Base-by-base conservation (phyloP, 1,139 yeast genomes). In the Debaryomyces fabryi region DNA sequence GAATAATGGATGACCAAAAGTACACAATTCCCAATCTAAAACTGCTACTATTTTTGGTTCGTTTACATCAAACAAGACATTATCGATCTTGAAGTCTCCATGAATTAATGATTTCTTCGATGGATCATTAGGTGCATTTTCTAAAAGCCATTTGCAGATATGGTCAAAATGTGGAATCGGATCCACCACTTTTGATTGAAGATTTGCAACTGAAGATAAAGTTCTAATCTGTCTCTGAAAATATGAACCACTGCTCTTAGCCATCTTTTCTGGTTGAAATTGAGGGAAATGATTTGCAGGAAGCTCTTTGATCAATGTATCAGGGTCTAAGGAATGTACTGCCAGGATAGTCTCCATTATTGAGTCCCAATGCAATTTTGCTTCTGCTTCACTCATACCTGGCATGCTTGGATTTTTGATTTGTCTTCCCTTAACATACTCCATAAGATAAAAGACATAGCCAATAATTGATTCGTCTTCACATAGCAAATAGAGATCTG, bases 71-170 rank as follows among this genome's bases (percentile, higher is more conserved):
- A 80, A 83, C 8, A 84, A 68, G 32, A 84, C 59, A 57, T 84
- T 84, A 60, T 84, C 89, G 41, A 84, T 81, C 58, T 84, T 84
- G 68, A 80, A 84, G 62, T 84, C 89, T 1, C 89, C 89, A 56
- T 84, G 89, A 38, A 83, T 82, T 54, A 84, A 72, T 1, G 79
- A 65, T 43, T 74, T 68, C 7, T 71, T 64, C 2, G 67, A 58
- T 0, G 83, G 79, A 52, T 85, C 88, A 10, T 60, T 56, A 16
- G 87, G 83, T 0, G 78, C 71, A 18, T 67, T 62, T 13, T 56
- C 46, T 23, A 68, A 53, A 45, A 82, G 63, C 78, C 81, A 83
- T 3, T 59, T 50, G 13, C 78, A 67, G 7, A 81, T 69, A 3
- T 65, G 60, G 2, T 71, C 72, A 50, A 81, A 80, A 36, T 74